Evolutionary conservation across 2,329 filamentous ascomycete species (phyloP).

Genomic region (Tolypocladium amazonense): DNA sequence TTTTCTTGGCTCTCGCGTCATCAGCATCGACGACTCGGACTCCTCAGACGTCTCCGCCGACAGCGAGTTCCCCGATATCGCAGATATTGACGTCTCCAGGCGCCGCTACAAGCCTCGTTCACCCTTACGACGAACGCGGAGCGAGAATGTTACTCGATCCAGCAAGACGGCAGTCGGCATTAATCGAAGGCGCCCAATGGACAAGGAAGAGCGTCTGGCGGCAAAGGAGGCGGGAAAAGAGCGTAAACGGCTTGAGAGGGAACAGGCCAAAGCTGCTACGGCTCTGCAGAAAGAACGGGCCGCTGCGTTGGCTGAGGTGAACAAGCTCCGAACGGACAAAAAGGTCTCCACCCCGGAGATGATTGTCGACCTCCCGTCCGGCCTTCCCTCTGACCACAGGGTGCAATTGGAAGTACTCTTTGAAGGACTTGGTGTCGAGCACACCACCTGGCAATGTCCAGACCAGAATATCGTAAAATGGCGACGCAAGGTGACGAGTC

Average conservation of each 20-base stretch:
- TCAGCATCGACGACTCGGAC: conserved; percentile 26
- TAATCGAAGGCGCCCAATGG: neutral
- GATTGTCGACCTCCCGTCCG: conserved; percentile 58
- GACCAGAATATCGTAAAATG: conserved; percentile 50
- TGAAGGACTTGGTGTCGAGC: conserved; percentile 35
- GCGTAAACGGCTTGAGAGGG: conserved; percentile 44
- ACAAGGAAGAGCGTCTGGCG: neutral
- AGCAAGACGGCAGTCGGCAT: neutral
- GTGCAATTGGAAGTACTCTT: conserved; percentile 41
- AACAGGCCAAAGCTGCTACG: conserved; percentile 50
- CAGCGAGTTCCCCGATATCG: conserved; percentile 39
- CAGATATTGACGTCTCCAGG: conserved; percentile 23
- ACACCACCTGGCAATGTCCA: conserved; percentile 31
- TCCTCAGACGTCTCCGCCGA: conserved; percentile 25
- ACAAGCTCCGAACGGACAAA: conserved; percentile 63
- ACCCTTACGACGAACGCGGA: conserved; percentile 18
- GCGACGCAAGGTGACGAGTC: conserved; percentile 56
- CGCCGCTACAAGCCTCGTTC: conserved; percentile 7
- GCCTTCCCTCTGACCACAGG: conserved; percentile 36
- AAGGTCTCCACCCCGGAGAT: conserved; percentile 65
- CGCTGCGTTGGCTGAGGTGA: conserved; percentile 59
- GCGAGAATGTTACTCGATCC: conserved; percentile 12
- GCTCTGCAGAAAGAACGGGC: conserved; percentile 52
- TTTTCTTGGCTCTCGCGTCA: conserved; percentile 10
- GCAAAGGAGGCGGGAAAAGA: conserved; percentile 34